Conservation (phyloP, 306 rosid species). For the Inga laurina region DNA sequence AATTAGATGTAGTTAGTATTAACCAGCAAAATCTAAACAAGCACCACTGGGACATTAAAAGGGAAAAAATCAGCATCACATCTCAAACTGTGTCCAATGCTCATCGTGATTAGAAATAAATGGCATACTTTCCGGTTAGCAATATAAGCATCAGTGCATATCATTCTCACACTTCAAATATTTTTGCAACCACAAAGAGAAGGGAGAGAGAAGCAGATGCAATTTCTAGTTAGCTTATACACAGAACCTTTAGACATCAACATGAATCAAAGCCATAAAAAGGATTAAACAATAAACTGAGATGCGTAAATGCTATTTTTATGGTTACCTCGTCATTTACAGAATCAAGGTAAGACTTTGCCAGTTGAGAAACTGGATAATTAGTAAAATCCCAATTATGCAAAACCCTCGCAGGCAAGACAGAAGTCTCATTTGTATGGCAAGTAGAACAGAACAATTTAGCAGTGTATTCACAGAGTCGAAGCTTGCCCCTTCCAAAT, state of each 20-base stretch:
- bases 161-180: background rate
- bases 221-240: constrained; percentile 16
- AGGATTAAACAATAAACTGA: background rate
- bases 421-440: constrained; percentile 87
- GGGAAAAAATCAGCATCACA: background rate
- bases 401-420: constrained; percentile 91
- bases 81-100: background rate
- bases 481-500: constrained; percentile 96
- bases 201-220: background rate
- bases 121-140: background rate
- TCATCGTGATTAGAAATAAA: background rate
- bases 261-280: constrained; percentile 25
- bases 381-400: constrained; percentile 89
- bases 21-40: constrained; percentile 19
- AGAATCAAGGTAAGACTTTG: constrained; percentile 89
- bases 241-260: background rate
- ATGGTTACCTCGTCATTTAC: constrained; percentile 82
- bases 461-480: constrained; percentile 89
- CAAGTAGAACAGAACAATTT: constrained; percentile 90
- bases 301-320: constrained; percentile 14
- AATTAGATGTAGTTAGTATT: background rate
- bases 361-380: constrained; percentile 82
- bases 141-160: background rate
- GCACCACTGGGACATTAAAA: background rate
- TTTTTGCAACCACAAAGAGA: background rate